These are phyloP conservation scores for Funneliformis geosporum DNA, from an alignment of 192 early-diverging fungal species.

Conservation along the genomic window DNA sequence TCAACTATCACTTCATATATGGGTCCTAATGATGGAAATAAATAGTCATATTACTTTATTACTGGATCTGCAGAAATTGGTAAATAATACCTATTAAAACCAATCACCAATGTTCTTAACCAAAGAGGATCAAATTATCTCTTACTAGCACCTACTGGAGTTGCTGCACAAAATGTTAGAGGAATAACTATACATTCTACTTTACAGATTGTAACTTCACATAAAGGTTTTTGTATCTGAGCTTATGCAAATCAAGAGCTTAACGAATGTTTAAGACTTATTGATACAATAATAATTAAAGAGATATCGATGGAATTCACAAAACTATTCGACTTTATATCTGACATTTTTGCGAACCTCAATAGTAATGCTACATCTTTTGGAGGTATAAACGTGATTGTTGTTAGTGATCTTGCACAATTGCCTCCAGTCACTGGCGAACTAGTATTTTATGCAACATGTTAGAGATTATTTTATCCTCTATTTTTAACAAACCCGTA, in stretches of 20 bases:
- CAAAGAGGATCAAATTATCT: background rate
- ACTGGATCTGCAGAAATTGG: background rate
- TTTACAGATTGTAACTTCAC: background rate
- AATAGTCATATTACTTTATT: constrained; percentile 5
- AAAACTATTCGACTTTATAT: background rate
- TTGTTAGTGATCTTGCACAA: constrained; percentile 2
- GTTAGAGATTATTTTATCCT: constrained; percentile 10
- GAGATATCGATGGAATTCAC: constrained; percentile 1
- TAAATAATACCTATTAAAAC: background rate
- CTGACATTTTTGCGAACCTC: background rate
- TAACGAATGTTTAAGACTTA: background rate
- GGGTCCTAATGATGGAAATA: too few relatives aligned
- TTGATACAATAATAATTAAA: constrained; percentile 1
- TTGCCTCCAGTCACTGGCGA: background rate
- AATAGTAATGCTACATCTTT: background rate
- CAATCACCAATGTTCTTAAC: background rate
- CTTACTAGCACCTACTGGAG: background rate
- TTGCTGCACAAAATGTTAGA: background rate
- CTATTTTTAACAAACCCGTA: background rate
- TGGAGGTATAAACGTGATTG: background rate
- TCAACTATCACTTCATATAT: too few relatives aligned
- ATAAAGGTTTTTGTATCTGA: background rate
- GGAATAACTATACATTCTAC: background rate
- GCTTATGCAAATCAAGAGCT: background rate
- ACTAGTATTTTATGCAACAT: background rate